Evolutionary conservation across 2,329 filamentous ascomycete species (phyloP), one percentile per base, ranked within the genome.

Genomic region (Metarhizium sp.): DNA sequence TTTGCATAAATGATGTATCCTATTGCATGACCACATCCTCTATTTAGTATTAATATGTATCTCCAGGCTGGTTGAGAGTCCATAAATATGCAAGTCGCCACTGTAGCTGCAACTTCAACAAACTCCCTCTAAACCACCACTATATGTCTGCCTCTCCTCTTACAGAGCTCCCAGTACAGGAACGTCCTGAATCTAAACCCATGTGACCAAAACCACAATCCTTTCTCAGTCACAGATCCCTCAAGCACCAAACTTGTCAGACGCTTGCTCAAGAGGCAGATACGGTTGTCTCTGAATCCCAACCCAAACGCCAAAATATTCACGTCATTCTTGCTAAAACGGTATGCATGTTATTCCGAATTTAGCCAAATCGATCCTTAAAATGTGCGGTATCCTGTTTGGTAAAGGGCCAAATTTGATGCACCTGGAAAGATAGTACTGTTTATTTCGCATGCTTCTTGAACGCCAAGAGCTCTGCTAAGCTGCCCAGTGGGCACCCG

Each of bases 381-480:
- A 48, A 30, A 25, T 20, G 11, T 14, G 25, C 11, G 20, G 30
- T 8, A 2, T 48, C 20, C 3, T 48, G 25, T 32, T n/a, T 48
- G 45, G 25, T 14, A 11, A 30, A 30, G 18, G 18, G 25, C 25
- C 45, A 14, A 48, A 14, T 48, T 18, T 16, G n/a, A 29, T 30
- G 45, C 25, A 6, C 7, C 25, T 14, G 13, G 10, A 3, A 16
- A 11, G 18, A 11, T 25, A 6, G n/a, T 34, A 53, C 57, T 16
- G n/a, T 47, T 69, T 80, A 86, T 73, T 86, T 86, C 56, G 77
- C 75, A 61, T 86, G 80, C 70, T 88, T 87, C 77, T 91, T 90
- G 76, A 94, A 99, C 54, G 88, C 86, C 59, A 99, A 79, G 59
- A 99, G 75, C 66, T 96, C 92, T 18, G 91, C 85, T 62, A 99